Evolutionary conservation across 2,329 filamentous ascomycete genomes (phyloP), one percentile per base, ranked within the genome.

Genomic region (Coleophoma cylindrospora): DNA sequence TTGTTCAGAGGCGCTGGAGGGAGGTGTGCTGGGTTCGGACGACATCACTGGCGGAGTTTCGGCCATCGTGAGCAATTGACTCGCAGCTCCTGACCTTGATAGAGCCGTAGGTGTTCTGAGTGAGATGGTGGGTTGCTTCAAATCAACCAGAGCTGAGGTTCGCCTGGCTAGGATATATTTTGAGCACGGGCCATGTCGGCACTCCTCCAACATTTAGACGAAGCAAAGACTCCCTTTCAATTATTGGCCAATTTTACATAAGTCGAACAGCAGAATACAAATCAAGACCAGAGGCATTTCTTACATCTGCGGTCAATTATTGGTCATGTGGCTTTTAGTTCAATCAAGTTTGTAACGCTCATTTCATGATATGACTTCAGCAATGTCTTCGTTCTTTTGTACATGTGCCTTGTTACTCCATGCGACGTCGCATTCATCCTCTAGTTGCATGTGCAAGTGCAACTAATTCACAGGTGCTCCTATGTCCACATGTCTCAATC

Each of bases 1-100:
- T 68, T 89, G 84, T 56, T 86, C 81, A 22, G 76, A 70, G 3
- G 80, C 79, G 53, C 78, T 65, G 1, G 62, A 61, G 14, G 56
- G 48, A 40, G 62, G 57, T 14, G 57, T 59, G 55, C 54, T 56
- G 38, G 55, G 43, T 22, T 57, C 57, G 3, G 62, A 56, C 10
- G 57, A 54, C 4, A 52, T 45, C 3, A 47, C 34, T 21, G 55
- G 49, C 10, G 51, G 43, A 2, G 36, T 38, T 7, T 38, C 36
- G 13, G 36, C 36, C 36, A 38, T 38, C 12, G 11, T 38, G 7
- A 6, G 4, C 27, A 27, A 27, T 27, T 27, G 6, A 27, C 27
- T 27, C 27, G 27, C 15, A 17, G 36, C 15, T 17, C 7, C 15
- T 14, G 15, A 13, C 13, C 36, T 38, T 14, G 12, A 38, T 38